phyloP scores from a whole-genome alignment of 495 filamentous ascomycete species.

The Penicillium malachiteum region DNA sequence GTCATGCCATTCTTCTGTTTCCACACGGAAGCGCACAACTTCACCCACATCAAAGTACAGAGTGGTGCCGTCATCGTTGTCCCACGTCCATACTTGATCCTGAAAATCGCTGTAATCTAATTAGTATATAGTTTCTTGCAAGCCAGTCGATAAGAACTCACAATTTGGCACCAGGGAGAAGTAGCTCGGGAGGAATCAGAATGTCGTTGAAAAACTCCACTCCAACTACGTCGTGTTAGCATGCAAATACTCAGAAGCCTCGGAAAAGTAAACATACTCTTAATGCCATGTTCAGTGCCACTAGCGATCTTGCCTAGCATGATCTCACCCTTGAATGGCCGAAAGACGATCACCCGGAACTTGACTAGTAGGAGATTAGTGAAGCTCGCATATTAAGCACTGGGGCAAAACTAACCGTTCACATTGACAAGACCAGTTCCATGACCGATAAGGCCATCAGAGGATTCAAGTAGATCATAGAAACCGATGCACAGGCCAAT shows the following conservation, averaged over 20 bases:
- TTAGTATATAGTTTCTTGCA: slow-evolving; percentile 22
- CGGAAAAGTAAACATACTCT: slow-evolving; percentile 49
- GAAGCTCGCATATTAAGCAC: no score
- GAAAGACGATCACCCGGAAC: slow-evolving; percentile 89
- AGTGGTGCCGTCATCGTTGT: slow-evolving; percentile 61
- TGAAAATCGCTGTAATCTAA: slow-evolving; percentile 52
- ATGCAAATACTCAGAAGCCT: not conserved
- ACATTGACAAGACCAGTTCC: slow-evolving; percentile 87
- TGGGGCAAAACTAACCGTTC: slow-evolving; percentile 58
- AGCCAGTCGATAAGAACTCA: slow-evolving; percentile 39
- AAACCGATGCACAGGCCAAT: slow-evolving; percentile 90
- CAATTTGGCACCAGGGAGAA: slow-evolving; percentile 74
- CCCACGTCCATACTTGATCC: slow-evolving; percentile 81
- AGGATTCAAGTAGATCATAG: slow-evolving; percentile 80
- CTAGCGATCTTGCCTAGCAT: slow-evolving; percentile 75
- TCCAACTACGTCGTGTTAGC: slow-evolving; percentile 53
- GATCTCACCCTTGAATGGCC: slow-evolving; percentile 91
- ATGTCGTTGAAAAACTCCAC: slow-evolving; percentile 93
- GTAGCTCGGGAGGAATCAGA: slow-evolving; percentile 65
- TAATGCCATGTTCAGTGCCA: slow-evolving; percentile 70
- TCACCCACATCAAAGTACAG: slow-evolving; percentile 89
- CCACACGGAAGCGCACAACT: slow-evolving; percentile 77
- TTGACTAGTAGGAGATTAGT: slow-evolving; percentile 57
- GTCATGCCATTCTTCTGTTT: slow-evolving; percentile 84
- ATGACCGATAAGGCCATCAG: slow-evolving; percentile 90